Evolutionary conservation across 108 stramenopile species (phyloP).

Genomic region (Skeletonema grethae): DNA sequence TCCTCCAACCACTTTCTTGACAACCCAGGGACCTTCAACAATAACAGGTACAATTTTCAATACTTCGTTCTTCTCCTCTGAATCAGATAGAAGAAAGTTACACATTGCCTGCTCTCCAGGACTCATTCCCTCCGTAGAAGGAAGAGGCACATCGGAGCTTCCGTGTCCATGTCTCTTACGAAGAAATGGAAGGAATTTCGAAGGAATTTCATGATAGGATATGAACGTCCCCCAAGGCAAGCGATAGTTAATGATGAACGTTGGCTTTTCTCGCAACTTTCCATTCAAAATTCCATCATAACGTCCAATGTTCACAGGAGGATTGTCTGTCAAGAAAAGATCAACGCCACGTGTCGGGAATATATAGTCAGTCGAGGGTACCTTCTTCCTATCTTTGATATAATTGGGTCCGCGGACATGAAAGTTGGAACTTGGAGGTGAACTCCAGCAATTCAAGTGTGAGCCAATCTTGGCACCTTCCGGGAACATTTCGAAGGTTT

Average conservation of each 20-base stretch:
- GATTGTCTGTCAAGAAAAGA: constrained; percentile 81
- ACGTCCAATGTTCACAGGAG: constrained; percentile 74
- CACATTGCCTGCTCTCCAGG: constrained; percentile 59
- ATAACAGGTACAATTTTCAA: constrained; percentile 80
- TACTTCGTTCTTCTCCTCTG: constrained; percentile 58
- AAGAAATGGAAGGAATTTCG: constrained; percentile 72
- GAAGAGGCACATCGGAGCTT: constrained; percentile 50
- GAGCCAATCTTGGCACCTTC: constrained; percentile 69
- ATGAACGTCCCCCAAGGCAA: constrained; percentile 89
- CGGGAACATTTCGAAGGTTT: constrained; percentile 54
- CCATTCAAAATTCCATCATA: constrained; percentile 70
- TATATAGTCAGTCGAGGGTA: constrained; percentile 61
- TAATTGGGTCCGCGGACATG: constrained; percentile 80
- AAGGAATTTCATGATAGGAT: constrained; percentile 87
- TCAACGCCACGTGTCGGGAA: constrained; percentile 79
- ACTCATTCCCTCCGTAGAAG: constrained; percentile 48
- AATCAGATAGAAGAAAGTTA: constrained; percentile 58
- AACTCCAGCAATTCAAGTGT: constrained; percentile 76
- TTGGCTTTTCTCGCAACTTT: constrained; percentile 67
- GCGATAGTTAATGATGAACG: constrained; percentile 88
- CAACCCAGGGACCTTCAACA: constrained; percentile 88
- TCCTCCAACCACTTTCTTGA: constrained; percentile 75
- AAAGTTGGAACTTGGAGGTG: constrained; percentile 60
- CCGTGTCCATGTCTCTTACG: constrained; percentile 41
- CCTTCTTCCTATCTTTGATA: constrained; percentile 74